These are phyloP conservation scores for Kwoniella shivajii DNA, from an alignment of 1,284 basidiomycete species.

Conservation along the genomic window DNA sequence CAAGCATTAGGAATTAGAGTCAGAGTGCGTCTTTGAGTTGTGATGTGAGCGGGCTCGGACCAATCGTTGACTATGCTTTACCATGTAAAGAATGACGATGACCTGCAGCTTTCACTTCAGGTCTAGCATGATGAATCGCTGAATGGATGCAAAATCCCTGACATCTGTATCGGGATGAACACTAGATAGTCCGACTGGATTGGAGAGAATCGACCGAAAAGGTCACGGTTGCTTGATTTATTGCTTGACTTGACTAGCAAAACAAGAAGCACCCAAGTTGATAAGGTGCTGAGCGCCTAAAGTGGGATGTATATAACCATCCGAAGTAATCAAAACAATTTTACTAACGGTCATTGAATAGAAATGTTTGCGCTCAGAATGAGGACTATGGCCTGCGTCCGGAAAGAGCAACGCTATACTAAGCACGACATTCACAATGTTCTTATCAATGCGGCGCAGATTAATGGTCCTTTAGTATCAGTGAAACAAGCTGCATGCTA, in stretches of 20 bases:
- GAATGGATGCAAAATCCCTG: constrained; percentile 62
- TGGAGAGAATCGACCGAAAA: too few species aligned
- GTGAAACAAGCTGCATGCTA: too few species aligned
- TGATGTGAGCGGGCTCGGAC: constrained; percentile 60
- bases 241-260: too few species aligned
- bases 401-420: too few species aligned
- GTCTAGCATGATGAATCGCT: constrained; percentile 64
- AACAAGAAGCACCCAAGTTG: constrained; percentile 30
- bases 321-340: constrained; percentile 47
- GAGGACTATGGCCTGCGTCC: too few species aligned
- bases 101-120: constrained; percentile 65
- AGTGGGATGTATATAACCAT: constrained; percentile 41
- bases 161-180: constrained; percentile 38
- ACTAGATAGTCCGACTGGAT: too few species aligned
- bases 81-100: constrained; percentile 67
- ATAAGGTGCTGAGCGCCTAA: constrained; percentile 49
- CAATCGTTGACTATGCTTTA: constrained; percentile 63
- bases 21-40: too few species aligned
- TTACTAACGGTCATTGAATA: constrained; percentile 34
- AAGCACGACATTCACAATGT: too few species aligned
- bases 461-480: too few species aligned
- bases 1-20: too few species aligned
- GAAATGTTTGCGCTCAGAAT: too few species aligned
- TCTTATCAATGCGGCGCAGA: background rate
- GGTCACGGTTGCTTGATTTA: too few species aligned